phyloP scores from a whole-genome alignment of 192 early-diverging fungal genomes.

The Coemansia sp. region DNA sequence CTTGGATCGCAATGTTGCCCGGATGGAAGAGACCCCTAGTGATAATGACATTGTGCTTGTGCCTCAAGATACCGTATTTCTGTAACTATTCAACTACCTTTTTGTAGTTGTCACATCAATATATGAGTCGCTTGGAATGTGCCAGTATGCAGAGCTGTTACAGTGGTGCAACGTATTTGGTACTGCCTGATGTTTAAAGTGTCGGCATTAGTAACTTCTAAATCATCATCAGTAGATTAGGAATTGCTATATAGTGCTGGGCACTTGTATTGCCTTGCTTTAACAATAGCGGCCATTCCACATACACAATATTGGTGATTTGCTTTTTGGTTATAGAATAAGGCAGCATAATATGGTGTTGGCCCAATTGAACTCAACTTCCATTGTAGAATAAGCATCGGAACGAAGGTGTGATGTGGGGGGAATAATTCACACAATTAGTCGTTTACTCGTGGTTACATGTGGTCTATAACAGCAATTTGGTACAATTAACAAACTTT shows the following conservation, averaged over 20 bases:
- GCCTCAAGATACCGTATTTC: background rate
- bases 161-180: background rate
- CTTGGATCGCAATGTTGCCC: background rate
- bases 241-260: background rate
- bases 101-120: background rate
- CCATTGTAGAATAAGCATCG: background rate
- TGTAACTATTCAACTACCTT: background rate
- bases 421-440: background rate
- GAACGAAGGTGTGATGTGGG: no score
- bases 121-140: background rate
- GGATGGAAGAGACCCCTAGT: background rate
- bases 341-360: no score
- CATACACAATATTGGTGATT: background rate
- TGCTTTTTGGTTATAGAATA: background rate
- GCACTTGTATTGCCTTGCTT: background rate
- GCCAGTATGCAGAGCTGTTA: background rate
- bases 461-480: background rate
- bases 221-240: background rate
- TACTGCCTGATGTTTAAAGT: background rate
- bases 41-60: background rate
- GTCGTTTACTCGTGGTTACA: background rate
- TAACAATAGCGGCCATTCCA: background rate
- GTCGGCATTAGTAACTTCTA: background rate
- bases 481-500: background rate
- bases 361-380: background rate